Base-by-base conservation (phyloP, 2,329 filamentous ascomycete genomes). In the Fusarium xylarioides region DNA sequence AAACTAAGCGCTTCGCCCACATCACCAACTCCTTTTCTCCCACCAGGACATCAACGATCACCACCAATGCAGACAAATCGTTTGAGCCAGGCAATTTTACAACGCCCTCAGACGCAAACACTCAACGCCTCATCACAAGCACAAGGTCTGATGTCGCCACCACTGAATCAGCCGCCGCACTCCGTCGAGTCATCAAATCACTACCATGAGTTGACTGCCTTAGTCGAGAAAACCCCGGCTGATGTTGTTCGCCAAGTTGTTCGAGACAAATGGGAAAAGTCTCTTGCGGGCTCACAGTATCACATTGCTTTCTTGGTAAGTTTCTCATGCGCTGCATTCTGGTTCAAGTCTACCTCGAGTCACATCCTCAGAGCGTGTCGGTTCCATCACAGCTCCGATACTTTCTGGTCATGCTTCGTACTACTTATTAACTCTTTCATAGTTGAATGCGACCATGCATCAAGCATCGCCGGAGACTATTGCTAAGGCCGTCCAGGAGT, bases 231-330 rank as follows among this genome's bases (percentile, higher is more conserved):
- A 46, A 80, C 83, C 19, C 71, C 83, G 11, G 80, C 86, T 2
- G 80, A 84, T 37, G 82, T 84, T n/a, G 85, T 88, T 26, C 82
- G 86, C 18, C 84, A 85, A 49, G 82, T 83, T 2, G 72, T 89
- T 16, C 82, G 87, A 30, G 87, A 88, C 68, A 82, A 85, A 61
- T 88, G 86, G 85, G 80, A 86, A 46, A 87, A 85, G 71, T 84
- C 84, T 23, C 69, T 89, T 5, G 61, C 85, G 7, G 87, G 87
- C 15, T 86, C 85, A 8, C 84, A 87, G 16, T 89, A 86, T 64
- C 87, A 89, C 67, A 80, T 84, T 46, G 82, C 84, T 5, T 89
- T 89, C 68, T 63, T 89, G 59, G 87, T 89, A 77, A 82, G 86
- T 84, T 42, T 37, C 26, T 12, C 18, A 23, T 14, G 18, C 26